phyloP scores from a whole-genome alignment of 805 yeast species.

The Ogataea allantospora region DNA sequence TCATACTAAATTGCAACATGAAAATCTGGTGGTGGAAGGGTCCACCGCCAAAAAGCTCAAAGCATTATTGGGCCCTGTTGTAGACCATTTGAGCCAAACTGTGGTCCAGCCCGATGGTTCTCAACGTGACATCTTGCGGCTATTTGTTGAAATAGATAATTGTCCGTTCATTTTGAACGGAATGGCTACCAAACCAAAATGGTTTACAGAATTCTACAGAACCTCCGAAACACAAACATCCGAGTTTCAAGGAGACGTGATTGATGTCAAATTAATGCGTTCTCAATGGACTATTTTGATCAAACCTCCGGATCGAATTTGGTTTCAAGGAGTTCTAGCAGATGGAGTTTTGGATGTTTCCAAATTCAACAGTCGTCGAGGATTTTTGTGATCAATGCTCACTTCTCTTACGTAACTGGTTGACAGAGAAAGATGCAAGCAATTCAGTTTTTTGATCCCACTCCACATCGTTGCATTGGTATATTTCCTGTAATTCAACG shows the following conservation, averaged over 20 bases:
- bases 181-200: conserved; percentile 27
- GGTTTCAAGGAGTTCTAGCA: conserved; percentile 27
- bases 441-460: conserved; percentile 37
- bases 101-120: conserved; percentile 6
- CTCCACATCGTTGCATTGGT: conserved; percentile 35
- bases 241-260: conserved; percentile 25
- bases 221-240: background rate
- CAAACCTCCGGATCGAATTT: conserved; percentile 20
- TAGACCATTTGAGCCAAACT: conserved; percentile 29
- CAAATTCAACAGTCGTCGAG: conserved; percentile 22
- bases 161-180: conserved; percentile 29
- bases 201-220: conserved; percentile 20
- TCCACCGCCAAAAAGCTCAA: conserved; percentile 27
- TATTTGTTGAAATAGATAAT: conserved; percentile 19
- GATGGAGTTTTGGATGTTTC: conserved; percentile 31
- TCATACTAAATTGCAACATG: conserved; percentile 31
- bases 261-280: conserved; percentile 42
- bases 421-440: conserved; percentile 53
- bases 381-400: conserved; percentile 46
- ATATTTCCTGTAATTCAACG: conserved; percentile 32
- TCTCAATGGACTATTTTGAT: conserved; percentile 43
- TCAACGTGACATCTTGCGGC: conserved; percentile 19
- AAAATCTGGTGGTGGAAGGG: conserved; percentile 23
- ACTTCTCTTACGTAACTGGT: conserved; percentile 60
- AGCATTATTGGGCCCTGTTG: conserved; percentile 18